Base-by-base conservation (phyloP, 306 rosid species). In the Pueraria montana region DNA sequence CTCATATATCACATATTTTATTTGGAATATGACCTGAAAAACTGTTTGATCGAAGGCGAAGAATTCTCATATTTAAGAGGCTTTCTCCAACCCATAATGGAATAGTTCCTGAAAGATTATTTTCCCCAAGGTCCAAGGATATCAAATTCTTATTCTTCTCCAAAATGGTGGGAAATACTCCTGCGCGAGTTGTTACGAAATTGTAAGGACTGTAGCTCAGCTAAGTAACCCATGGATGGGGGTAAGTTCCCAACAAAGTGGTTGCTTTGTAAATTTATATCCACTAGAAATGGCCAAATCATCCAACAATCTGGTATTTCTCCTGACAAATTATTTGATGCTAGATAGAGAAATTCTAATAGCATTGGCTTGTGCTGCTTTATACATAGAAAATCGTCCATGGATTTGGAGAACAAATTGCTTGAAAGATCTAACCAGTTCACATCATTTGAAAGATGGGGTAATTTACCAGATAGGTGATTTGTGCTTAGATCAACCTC, bases 341-440 rank as follows among this genome's bases (percentile, higher is more conserved):
- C 80, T 23, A 74, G 73, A 40, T 74, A 64, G 18, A 74, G 76
- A 17, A 36, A 6, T 49, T 23, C 23, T 17, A 64, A 50, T 0
- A 0, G 0, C 3, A 1, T 36, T 8, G 7, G 14, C 2, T 24
- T 2, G 0, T 42, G 38, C 0, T 13, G 9, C 4, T 26, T 18
- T 38, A 17, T 3, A 12, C 76, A 82, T 8, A 82, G 1, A 2
- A 74, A 53, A 9, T 65, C 24, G n/a, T 40, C 3, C 36, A 62
- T 40, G 26, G 70, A 40, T 21, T 61, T 53, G 2, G 71, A 3
- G 17, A 82, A 65, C 6, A 11, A 43, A 53, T 82, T 82, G 50
- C 5, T 14, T 18, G 85, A 82, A n/a, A 82, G 81, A 24, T 75
- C 85, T 67, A 82, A 1, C n/a, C n/a, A n/a, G n/a, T 6, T 5